phyloP scores from a whole-genome alignment of 2,329 filamentous ascomycete species.

The Magnaporthiopsis rhizophila region DNA sequence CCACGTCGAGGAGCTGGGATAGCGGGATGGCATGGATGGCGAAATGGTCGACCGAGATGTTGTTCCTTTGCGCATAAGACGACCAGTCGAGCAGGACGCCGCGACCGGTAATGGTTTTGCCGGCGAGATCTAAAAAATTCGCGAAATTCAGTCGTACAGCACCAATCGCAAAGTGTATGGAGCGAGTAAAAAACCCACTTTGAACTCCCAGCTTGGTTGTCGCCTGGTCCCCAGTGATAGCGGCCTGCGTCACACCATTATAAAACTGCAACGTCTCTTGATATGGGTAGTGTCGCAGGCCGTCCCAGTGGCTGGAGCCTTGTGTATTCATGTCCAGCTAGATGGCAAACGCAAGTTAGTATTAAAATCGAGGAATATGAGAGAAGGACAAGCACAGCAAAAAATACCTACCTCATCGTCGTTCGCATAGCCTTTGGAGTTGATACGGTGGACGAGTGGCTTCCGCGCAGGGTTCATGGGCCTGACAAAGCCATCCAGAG shows the following conservation, averaged over 20 bases:
- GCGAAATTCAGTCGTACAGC: no score
- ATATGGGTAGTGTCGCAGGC: background rate
- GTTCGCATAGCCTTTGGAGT: background rate
- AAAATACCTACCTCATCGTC: background rate
- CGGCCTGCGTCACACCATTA: background rate
- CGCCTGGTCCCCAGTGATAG: background rate
- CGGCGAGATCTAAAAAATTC: background rate
- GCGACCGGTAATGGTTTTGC: constrained; percentile 28
- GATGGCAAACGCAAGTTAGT: background rate
- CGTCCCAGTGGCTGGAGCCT: background rate
- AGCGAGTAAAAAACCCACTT: background rate
- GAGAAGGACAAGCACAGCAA: background rate
- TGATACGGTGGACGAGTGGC: background rate
- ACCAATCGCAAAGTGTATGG: background rate
- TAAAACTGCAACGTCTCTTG: background rate
- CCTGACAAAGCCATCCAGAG: background rate
- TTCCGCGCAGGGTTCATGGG: background rate
- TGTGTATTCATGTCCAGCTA: background rate
- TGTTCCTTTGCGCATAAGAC: constrained; percentile 10
- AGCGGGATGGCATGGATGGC: constrained; percentile 16
- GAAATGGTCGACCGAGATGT: constrained; percentile 10
- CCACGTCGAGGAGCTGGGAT: constrained; percentile 24
- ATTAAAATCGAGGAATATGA: no score
- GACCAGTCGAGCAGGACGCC: constrained; percentile 38
- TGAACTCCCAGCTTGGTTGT: background rate